Evolutionary conservation across 768 basidiomycete genomes (phyloP).

Genomic region (Tremella mesenterica): DNA sequence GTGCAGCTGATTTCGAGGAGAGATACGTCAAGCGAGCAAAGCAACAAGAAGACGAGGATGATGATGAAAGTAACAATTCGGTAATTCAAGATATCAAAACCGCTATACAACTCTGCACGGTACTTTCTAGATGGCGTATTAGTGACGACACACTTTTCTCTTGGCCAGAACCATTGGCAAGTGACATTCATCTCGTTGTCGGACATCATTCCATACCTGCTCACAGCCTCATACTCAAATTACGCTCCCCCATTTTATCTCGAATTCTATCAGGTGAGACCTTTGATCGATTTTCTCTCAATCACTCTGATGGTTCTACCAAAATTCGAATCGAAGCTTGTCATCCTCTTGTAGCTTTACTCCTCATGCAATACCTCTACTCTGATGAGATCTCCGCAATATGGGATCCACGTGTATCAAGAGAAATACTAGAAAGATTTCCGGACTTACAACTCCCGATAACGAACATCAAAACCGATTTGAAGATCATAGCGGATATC

Average conservation of each 20-base stretch:
- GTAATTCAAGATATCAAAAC: constrained; percentile 37
- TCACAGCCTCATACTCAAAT: constrained; percentile 22
- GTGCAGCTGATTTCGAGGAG: constrained; percentile 29
- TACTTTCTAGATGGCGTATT: constrained; percentile 32
- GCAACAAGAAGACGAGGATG: constrained; percentile 44
- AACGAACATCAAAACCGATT: constrained; percentile 56
- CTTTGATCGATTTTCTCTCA: constrained; percentile 2
- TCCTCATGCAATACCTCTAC: constrained; percentile 79
- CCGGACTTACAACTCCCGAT: constrained; percentile 25
- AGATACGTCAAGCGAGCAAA: constrained; percentile 5
- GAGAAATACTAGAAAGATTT: constrained; percentile 48
- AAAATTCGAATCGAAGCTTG: neutral
- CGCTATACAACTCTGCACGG: constrained; percentile 33
- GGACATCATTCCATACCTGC: constrained; percentile 44
- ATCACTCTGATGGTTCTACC: neutral
- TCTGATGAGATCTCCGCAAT: constrained; percentile 70
- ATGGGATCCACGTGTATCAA: constrained; percentile 67
- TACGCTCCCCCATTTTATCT: constrained; percentile 16
- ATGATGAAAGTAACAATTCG: constrained; percentile 46
- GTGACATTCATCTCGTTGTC: constrained; percentile 56
- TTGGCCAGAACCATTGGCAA: constrained; percentile 48
- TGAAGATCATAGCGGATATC: constrained; percentile 54
- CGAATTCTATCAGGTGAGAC: constrained; percentile 10
- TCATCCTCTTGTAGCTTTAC: constrained; percentile 59
- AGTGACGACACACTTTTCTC: constrained; percentile 33